Base-by-base conservation (phyloP, 2,329 filamentous ascomycete genomes). In the Macrophomina tecta region DNA sequence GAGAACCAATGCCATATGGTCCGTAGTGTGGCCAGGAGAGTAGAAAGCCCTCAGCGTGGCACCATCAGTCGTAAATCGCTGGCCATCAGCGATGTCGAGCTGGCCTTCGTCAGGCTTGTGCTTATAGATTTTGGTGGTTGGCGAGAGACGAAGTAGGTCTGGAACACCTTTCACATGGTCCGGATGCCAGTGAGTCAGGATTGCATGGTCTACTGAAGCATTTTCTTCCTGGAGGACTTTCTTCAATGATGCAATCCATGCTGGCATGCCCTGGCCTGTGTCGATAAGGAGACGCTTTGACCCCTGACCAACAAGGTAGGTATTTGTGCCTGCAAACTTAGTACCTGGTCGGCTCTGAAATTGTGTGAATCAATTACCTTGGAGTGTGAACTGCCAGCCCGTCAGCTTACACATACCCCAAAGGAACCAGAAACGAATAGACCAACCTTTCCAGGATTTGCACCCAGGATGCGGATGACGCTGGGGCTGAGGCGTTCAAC, bases 121-220 rank as follows among this genome's bases (percentile, higher is more conserved):
- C 77, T 95, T 94, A 79, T 89, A 87, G 46, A 95, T 78, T 28
- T 81, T 82, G 6, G 86, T 88, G 18, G 83, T 75, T 0, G 91
- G 90, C n/a, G 84, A 91, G 30, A 90, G 75, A 14, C 80, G 78
- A 18, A 89, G 81, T 0, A 97, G 82, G 72, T 96, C 89, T 2
- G 81, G 76, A 30, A 97, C 86, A 7, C 95, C 95, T 30, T 89
- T 87, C 6, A 89, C 85, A 75, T 99, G 95, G 75, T 99, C 95
- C 49, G 82, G 86, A 75, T 99, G 95, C 93, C 94, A 97, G 78
- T 99, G 95, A 0, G 94, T 96, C 58, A 99, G 83, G 28, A 99
- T 83, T 0, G 89, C 89, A 18, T 84, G 82, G n/a, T 87, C 83
- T 30, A 98, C 82, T 0, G 83, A 86, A 23, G 90, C 90, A 30